Base-by-base conservation (phyloP, 805 yeast species). In the Candida quercuum region DNA sequence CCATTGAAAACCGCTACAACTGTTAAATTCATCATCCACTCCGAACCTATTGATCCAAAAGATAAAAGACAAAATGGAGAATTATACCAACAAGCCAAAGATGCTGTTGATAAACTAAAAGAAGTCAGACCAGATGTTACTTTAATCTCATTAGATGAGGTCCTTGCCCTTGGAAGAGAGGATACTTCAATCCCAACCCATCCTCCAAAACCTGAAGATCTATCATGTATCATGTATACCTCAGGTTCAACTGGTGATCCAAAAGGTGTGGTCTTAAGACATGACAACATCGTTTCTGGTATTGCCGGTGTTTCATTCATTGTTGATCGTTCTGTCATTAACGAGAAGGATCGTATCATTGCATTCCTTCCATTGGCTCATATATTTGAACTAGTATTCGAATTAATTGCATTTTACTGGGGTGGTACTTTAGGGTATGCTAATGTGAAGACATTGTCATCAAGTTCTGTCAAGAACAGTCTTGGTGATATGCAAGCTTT, bases 311-410 rank as follows among this genome's bases (percentile, higher is more conserved):
- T 86, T 40, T 60, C 81, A 20, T 67, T 77, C 31, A 72, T 75
- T 51, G 79, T 87, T 36, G 70, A 71, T 32, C 67, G 76, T 39
- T 62, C 64, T 16, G 37, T 63, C 31, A 74, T 87, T 36, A 63
- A 54, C 40, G 63, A 65, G 17, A 61, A 61, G 25, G 98, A 93
- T 64, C 73, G 87, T 49, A 66, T 91, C 45, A 78, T 93, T 61
- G 82, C 89, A 14, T 89, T 91, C 61, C 74, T 93, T 59, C 99
- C 99, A 11, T 74, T 93, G 55, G 99, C 99, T 8, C 99, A 93
- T 58, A 93, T 93, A 51, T 86, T 93, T 51, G 99, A 93, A 67
- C 71, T 87, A 63, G 86, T 78, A 4, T 88, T 93, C 47, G 99
- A 93, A 68, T 68, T 88, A 54, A 61, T 76, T 22, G 56, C 75